A percentile compares a stretch with the other conserved stretches of the same genome.
Conservation (phyloP, 2,329 filamentous ascomycete genomes). For the Colletotrichum sp. region DNA sequence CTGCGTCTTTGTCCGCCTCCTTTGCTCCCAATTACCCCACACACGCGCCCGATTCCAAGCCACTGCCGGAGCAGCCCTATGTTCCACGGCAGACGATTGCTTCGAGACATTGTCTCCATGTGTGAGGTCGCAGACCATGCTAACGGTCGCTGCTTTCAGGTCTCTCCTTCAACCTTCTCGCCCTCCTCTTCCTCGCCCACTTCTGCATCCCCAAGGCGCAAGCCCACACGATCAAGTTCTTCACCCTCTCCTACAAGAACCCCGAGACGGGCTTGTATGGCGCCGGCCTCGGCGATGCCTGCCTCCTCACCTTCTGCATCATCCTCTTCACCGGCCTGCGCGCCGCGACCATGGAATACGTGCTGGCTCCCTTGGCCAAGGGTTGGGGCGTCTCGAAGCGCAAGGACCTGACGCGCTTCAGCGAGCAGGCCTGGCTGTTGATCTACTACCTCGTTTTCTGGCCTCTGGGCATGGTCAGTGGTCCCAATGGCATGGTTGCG, state of each 20-base stretch:
- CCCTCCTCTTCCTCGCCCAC: slow-evolving; percentile 83
- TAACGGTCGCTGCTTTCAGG: slow-evolving; percentile 47
- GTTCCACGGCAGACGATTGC: neutral
- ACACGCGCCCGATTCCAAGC: neutral
- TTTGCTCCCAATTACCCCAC: neutral
- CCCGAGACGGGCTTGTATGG: slow-evolving; percentile 71
- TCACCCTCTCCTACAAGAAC: slow-evolving; percentile 85
- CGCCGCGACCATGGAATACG: slow-evolving; percentile 84
- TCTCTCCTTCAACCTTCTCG: slow-evolving; percentile 83
- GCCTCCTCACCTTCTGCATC: slow-evolving; percentile 79
- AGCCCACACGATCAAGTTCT: slow-evolving; percentile 83
- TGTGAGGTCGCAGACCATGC: neutral
- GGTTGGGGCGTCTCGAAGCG: slow-evolving; percentile 73
- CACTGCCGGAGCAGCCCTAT: neutral
- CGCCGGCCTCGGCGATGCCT: slow-evolving; percentile 79
- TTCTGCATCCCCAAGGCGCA: slow-evolving; percentile 81
- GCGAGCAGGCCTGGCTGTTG: slow-evolving; percentile 92
- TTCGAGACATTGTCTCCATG: neutral
- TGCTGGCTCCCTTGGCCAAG: slow-evolving; percentile 79
- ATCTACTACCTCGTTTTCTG: slow-evolving; percentile 85
- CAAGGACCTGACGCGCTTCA: slow-evolving; percentile 83
- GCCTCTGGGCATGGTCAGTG: slow-evolving; percentile 79
- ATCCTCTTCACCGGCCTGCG: slow-evolving; percentile 87
- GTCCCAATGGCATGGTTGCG: neutral
- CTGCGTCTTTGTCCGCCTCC: neutral